Evolutionary conservation across 208 protist genomes (phyloP).

Genomic region (Trypanosoma theileri): DNA sequence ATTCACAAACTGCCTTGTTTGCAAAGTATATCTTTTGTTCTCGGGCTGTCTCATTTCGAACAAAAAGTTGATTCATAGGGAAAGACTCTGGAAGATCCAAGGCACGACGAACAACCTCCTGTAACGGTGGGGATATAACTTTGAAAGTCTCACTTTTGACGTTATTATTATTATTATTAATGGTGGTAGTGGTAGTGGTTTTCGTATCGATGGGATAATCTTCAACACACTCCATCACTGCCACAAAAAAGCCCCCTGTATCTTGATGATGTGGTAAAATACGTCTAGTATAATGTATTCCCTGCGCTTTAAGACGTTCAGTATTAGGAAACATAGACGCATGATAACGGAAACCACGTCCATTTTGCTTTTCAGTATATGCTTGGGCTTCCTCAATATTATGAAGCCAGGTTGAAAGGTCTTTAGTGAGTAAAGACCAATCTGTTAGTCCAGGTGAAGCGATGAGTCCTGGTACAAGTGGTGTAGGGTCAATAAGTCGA

Average conservation of each 20-base stretch:
- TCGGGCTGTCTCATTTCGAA: constrained; percentile 56
- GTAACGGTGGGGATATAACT: constrained; percentile 40
- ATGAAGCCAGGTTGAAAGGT: constrained; percentile 46
- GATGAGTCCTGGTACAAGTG: constrained; percentile 71
- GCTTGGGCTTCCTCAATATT: constrained; percentile 63
- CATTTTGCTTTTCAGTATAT: constrained; percentile 36
- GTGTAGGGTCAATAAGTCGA: constrained; percentile 80
- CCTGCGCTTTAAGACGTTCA: constrained; percentile 47
- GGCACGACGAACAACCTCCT: constrained; percentile 39
- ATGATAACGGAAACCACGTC: constrained; percentile 65
- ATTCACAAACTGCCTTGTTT: constrained; percentile 39
- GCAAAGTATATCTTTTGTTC: constrained; percentile 85
- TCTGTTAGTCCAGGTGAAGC: constrained; percentile 65
- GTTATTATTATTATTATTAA: constrained; percentile 7
- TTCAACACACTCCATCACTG: constrained; percentile 79
- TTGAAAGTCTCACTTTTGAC: constrained; percentile 32
- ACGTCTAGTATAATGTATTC: constrained; percentile 84
- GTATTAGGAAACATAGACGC: constrained; percentile 73
- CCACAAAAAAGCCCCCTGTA: constrained; percentile 97
- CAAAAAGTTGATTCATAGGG: constrained; percentile 51
- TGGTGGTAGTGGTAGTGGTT: constrained; percentile 15
- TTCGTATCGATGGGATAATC: constrained; percentile 35
- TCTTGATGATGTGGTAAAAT: constrained; percentile 95
- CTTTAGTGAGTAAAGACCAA: constrained; percentile 82
- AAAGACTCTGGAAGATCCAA: constrained; percentile 64